Percentiles rank a stretch among this genome's conserved stretches.
These are phyloP conservation scores for Plenodomus biglobosus DNA, from an alignment of 2,329 filamentous ascomycete species.

Conservation along the genomic window DNA sequence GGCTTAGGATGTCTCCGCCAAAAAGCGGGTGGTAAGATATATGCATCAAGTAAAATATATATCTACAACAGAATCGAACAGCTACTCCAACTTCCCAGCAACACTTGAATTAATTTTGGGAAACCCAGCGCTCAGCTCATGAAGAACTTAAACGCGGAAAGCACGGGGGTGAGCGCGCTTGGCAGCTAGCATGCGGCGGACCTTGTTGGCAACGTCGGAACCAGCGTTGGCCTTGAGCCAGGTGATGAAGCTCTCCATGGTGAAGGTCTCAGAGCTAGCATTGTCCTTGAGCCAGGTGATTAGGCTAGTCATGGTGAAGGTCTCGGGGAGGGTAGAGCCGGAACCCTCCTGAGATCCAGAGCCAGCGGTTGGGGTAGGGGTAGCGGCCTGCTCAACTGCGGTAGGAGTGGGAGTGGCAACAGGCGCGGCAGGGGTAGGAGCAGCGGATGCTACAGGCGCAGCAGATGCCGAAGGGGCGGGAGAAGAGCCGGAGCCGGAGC, in stretches of 20 bases:
- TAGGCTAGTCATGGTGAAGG: constrained; percentile 40
- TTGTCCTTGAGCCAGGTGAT: constrained; percentile 36
- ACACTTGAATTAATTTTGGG: not conserved
- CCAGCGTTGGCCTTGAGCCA: constrained; percentile 36
- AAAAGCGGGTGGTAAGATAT: constrained; percentile 8
- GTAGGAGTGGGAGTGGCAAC: constrained; percentile 8
- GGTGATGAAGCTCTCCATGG: constrained; percentile 37
- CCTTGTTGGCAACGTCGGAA: constrained; percentile 22
- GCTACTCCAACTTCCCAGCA: constrained; percentile 7
- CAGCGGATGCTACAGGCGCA: constrained; percentile 12
- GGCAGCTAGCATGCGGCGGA: constrained; percentile 28
- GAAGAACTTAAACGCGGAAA: constrained; percentile 23
- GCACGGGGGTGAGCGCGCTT: constrained; percentile 31
- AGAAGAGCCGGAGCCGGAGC: constrained; percentile 21
- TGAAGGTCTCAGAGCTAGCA: constrained; percentile 33
- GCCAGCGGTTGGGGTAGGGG: constrained; percentile 12
- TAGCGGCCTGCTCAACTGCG: constrained; percentile 8
- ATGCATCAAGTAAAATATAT: constrained; percentile 28
- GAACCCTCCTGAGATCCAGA: constrained; percentile 14
- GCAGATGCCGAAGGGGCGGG: constrained; percentile 14
- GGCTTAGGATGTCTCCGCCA: not conserved
- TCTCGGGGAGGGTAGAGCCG: constrained; percentile 24
- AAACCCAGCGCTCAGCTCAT: not conserved
- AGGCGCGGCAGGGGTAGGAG: constrained; percentile 11
- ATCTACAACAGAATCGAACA: constrained; percentile 35